These are phyloP conservation scores for Neolentinus lepideus DNA, from an alignment of 1,284 basidiomycete species.

Conservation along the genomic window DNA sequence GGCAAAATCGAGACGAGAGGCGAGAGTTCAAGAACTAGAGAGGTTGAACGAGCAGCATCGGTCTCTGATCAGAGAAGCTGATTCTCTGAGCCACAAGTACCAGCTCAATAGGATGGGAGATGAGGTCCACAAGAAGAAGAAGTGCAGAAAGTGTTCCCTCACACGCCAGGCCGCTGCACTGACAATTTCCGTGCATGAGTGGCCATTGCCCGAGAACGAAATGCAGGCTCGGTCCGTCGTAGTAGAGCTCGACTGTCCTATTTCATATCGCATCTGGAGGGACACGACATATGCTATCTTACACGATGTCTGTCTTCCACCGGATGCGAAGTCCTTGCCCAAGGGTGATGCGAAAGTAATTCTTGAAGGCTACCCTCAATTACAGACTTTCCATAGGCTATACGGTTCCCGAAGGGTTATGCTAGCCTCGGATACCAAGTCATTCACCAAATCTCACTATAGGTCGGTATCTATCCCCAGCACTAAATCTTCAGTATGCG, in stretches of 20 bases:
- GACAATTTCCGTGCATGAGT: not conserved
- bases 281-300: not conserved
- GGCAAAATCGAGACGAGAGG: not conserved
- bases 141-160: slow-evolving; percentile 2
- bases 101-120: not conserved
- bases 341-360: not conserved
- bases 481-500: slow-evolving; percentile 1
- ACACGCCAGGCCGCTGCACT: not conserved
- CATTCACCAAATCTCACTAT: slow-evolving; percentile 6
- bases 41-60: not conserved
- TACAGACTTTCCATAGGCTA: not conserved
- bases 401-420: not conserved
- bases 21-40: not conserved
- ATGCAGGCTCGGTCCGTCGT: not conserved
- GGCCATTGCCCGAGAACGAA: slow-evolving; percentile 1
- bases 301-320: not conserved
- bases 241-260: not conserved
- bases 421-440: slow-evolving; percentile 6
- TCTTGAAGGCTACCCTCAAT: not conserved
- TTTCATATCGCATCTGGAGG: slow-evolving; percentile 1
- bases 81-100: not conserved
- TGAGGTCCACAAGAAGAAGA: not conserved
- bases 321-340: not conserved
- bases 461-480: not conserved
- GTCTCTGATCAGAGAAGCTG: not conserved